Base-by-base conservation (phyloP, 306 rosid genomes). In the Dalbergia oliveri region DNA sequence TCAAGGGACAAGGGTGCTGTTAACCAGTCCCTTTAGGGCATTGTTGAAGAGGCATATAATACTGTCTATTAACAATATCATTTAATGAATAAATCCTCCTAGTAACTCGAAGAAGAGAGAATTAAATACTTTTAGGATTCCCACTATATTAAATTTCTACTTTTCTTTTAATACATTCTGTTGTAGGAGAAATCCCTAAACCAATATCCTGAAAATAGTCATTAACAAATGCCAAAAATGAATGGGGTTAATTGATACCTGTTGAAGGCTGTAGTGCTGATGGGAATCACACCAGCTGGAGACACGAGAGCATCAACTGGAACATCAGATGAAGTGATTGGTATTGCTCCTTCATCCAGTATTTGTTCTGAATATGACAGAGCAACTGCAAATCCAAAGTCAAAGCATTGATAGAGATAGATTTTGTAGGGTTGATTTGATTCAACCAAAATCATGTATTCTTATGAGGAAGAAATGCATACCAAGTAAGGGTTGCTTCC, bases 401-500 rank as follows among this genome's bases (percentile, higher is more conserved):
- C 66, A 81, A 50, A 66, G 68, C 58, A 62, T 51, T 50, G 26
- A 14, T 66, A 15, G 26, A 66, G 78, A 61, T 47, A 50, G 35
- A 75, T 9, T 51, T 34, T 79, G 58, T 44, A 53, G 59, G 41
- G 23, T 35, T 49, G 67, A 31, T 35, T 35, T 49, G 63, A 21
- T 79, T 74, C 84, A 49, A 81, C 54, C 59, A 12, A 35, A 80
- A 57, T 35, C 23, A 65, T 45, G 63, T 72, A 6, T 60, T 35
- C 44, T 59, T 37, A 67, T 33, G 49, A 75, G 66, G 31, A 35
- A 63, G 51, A 43, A 68, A 74, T 39, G 75, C 87, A 37, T 88
- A 95, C 98, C 99, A 39, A 90, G 88, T 54, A 95, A 87, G 41
- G 99, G 98, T 77, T 88, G 97, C 85, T 82, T 89, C 99, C 99